Conservation (phyloP, 345 rosid genomes). For the Sonneratia caseolaris region DNA sequence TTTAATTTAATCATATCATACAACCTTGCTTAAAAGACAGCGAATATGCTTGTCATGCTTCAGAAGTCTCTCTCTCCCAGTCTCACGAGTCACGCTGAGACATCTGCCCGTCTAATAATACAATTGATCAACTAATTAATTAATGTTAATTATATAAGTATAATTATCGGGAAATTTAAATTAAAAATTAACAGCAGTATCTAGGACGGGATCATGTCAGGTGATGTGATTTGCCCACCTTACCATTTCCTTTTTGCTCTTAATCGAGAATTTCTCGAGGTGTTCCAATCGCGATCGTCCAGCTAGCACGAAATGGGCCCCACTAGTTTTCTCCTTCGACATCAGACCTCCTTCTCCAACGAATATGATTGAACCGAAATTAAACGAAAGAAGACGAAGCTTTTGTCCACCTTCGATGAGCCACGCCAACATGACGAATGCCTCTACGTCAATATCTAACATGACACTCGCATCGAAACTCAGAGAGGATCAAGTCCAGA, state of each 20-base stretch:
- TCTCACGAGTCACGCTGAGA: not conserved
- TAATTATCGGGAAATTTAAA: too few species aligned
- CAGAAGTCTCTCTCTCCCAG: not conserved
- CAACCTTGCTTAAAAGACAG: too few species aligned
- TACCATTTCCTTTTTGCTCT: not conserved
- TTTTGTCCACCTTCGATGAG: too few species aligned
- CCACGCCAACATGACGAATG: too few species aligned
- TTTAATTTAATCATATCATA: too few species aligned
- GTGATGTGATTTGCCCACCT: not conserved
- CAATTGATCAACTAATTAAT: not conserved
- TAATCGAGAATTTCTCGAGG: not conserved
- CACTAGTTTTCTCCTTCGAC: not conserved
- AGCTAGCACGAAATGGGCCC: not conserved
- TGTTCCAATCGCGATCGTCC: not conserved
- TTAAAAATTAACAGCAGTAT: too few species aligned
- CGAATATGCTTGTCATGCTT: not conserved
- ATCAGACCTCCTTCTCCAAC: not conserved
- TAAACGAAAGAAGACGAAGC: too few species aligned
- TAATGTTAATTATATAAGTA: not conserved
- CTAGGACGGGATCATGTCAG: not conserved
- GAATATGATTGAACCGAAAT: not conserved
- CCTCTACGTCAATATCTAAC: too few species aligned
- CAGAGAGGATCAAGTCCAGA: too few species aligned
- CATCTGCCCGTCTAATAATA: not conserved
- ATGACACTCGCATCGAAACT: too few species aligned